Conservation (phyloP, 2,329 filamentous ascomycete genomes). For the Zymoseptoria crescenta region DNA sequence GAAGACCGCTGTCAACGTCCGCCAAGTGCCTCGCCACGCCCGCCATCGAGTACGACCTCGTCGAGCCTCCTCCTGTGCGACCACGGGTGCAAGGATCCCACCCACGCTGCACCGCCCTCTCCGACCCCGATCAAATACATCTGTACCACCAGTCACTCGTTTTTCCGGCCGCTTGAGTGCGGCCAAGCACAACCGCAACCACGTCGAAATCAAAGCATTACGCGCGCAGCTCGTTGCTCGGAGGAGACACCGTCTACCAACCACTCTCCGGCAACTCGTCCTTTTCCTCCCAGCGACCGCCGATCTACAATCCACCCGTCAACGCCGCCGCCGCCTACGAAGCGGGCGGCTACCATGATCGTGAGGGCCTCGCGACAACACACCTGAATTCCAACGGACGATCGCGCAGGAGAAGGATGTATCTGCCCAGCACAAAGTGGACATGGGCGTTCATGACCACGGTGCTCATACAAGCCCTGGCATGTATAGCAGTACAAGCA, state of each 20-base stretch:
- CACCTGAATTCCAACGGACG: conserved; percentile 23
- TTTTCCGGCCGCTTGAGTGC: conserved; percentile 18
- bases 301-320: conserved; percentile 16
- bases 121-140: neutral
- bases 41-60: neutral
- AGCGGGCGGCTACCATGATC: conserved; percentile 43
- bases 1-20: neutral
- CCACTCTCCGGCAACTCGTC: conserved; percentile 38
- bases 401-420: conserved; percentile 47
- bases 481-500: conserved; percentile 76
- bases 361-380: conserved; percentile 43
- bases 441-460: conserved; percentile 76
- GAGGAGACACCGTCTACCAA: conserved; percentile 35
- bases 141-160: neutral
- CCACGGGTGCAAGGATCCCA: neutral
- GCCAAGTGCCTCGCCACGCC: neutral
- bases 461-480: conserved; percentile 65
- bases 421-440: conserved; percentile 77
- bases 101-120: neutral
- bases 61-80: neutral
- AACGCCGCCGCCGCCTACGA: conserved; percentile 29
- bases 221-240: conserved; percentile 51
- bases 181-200: conserved; percentile 24
- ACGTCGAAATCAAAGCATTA: conserved; percentile 47
- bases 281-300: conserved; percentile 20